Evolutionary conservation across 2,329 filamentous ascomycete species (phyloP), one percentile per base, ranked within the genome.

Genomic region (Paramyrothecium roridum): DNA sequence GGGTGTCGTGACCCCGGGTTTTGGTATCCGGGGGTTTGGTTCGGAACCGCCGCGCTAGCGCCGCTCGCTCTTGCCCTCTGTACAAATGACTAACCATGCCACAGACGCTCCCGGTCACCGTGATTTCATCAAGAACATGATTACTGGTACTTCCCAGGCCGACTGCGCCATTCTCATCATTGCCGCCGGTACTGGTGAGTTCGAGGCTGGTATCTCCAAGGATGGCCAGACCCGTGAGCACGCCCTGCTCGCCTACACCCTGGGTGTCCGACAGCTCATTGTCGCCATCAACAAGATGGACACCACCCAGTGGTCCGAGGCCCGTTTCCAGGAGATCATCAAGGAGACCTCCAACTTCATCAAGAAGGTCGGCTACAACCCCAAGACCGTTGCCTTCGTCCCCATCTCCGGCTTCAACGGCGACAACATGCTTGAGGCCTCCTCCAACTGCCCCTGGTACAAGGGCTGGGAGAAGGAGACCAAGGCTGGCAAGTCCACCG

Each of bases 81-180:
- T n/a, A n/a, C n/a, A n/a, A n/a, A n/a, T 50, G 3, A 12, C 57
- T 66, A 52, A 61, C 60, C n/a, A 45, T n/a, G n/a, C n/a, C 7
- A 0, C 67, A 89, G 91, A 99, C 76, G 95, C 95, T 80, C 95
- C 95, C 75, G 95, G 95, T 83, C 95, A 99, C 84, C 93, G 95
- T 95, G 95, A 99, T 78, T 99, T 98, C 88, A 98, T 99, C 91
- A 99, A 99, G 93, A 99, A 98, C 93, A 99, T 99, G 95, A 99
- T 99, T 81, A 98, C 95, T 89, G 95, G 95, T 93, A 98, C 95
- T 76, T 99, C 95, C 80, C 95, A 98, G 90, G 95, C 95, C 73
- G 95, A 99, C 78, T 98, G 95, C 84, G 95, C 95, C 76, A 91
- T 99, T 80, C 93, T 99, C 86, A 98, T 99, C 84, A 99, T 99